phyloP scores from a whole-genome alignment of 345 rosid species.

The Brassica cretica region DNA sequence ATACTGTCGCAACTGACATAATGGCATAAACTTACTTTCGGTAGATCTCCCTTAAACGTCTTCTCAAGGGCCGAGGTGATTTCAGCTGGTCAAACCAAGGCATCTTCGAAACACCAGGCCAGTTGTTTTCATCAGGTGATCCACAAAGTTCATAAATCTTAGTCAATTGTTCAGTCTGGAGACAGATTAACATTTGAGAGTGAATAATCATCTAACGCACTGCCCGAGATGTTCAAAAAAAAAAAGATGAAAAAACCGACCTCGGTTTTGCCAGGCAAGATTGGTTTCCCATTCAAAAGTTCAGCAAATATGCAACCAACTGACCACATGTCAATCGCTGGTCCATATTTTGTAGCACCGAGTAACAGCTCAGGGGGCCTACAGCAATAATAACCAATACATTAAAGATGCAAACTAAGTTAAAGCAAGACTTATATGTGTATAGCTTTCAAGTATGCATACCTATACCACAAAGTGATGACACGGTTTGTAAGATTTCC shows the following conservation, averaged over 20 bases:
- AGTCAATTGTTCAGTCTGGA: not conserved
- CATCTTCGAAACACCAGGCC: not conserved
- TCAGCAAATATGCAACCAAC: constrained; percentile 3
- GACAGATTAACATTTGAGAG: not conserved
- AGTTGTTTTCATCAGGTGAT: not conserved
- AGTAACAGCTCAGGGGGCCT: not conserved
- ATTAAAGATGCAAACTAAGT: not conserved
- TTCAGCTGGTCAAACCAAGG: not conserved
- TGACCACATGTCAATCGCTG: not conserved
- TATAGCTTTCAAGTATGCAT: not conserved
- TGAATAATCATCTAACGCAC: not conserved
- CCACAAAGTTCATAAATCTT: not conserved
- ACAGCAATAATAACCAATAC: not conserved
- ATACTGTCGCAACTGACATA: not conserved
- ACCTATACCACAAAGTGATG: not conserved
- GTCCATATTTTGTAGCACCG: not conserved
- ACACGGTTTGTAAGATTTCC: constrained; percentile 1
- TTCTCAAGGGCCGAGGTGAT: not conserved
- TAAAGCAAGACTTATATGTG: not conserved
- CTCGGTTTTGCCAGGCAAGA: constrained; percentile 1
- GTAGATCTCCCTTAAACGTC: not conserved
- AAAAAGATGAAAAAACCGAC: not conserved
- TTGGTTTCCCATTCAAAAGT: not conserved
- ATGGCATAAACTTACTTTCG: not conserved
- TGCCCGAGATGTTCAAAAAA: not conserved